Conservation (phyloP, 2,329 filamentous ascomycete genomes). For the Lecanicillium sp. region DNA sequence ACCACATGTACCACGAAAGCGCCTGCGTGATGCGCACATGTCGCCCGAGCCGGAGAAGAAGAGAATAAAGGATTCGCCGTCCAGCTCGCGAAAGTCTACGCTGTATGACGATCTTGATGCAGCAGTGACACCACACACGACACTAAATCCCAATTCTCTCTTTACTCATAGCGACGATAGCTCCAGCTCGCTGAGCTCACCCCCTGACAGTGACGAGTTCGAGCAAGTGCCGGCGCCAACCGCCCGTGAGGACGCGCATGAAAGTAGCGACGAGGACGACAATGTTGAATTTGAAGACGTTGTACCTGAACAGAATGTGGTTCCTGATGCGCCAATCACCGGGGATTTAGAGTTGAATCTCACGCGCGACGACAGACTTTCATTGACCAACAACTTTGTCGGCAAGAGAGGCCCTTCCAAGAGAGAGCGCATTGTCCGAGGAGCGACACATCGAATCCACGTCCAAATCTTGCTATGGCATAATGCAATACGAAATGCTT, state of each 20-base stretch:
- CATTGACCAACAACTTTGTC: conserved; percentile 51
- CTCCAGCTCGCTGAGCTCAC: conserved; percentile 41
- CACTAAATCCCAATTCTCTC: conserved; percentile 31
- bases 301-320: conserved; percentile 18
- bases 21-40: conserved; percentile 40
- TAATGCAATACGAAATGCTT: conserved; percentile 76
- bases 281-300: conserved; percentile 56
- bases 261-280: conserved; percentile 37
- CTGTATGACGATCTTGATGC: conserved; percentile 55
- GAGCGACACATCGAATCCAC: conserved; percentile 78
- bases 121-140: conserved; percentile 32
- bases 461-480: conserved; percentile 84
- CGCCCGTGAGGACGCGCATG: conserved; percentile 35
- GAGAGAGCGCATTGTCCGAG: conserved; percentile 69
- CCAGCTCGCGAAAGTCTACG: conserved; percentile 39
- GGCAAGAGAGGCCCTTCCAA: conserved; percentile 80
- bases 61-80: conserved; percentile 8
- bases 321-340: conserved; percentile 36
- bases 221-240: conserved; percentile 58
- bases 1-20: conserved; percentile 59
- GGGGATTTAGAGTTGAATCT: conserved; percentile 71
- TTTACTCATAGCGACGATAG: conserved; percentile 36
- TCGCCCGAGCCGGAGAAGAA: conserved; percentile 17
- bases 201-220: conserved; percentile 46
- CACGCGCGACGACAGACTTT: conserved; percentile 48